Evolutionary conservation across 441 rosid genomes (phyloP).

Genomic region (Gossypium gossypioides): DNA sequence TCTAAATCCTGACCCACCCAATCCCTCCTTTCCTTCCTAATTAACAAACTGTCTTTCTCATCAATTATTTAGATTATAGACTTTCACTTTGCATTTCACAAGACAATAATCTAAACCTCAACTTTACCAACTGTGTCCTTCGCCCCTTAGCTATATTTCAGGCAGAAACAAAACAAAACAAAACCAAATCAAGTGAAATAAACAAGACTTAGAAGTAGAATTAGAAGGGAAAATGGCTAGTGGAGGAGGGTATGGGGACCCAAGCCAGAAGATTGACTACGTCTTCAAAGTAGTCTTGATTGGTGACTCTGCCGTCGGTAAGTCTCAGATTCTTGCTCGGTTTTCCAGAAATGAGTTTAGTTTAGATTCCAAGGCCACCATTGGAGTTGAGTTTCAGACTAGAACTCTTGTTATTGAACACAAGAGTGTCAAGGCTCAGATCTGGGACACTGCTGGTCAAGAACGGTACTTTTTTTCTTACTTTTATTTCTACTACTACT

Average conservation of each 20-base stretch:
- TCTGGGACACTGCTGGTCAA: conserved; percentile 76
- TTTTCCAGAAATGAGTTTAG: conserved; percentile 58
- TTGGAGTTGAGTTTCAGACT: conserved; percentile 63
- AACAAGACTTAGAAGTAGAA: not conserved
- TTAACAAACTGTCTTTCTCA: not conserved
- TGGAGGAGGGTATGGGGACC: conserved; percentile 69
- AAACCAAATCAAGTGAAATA: not conserved
- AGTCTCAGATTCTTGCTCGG: conserved; percentile 58
- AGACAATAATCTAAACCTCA: not conserved
- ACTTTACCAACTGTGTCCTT: not conserved
- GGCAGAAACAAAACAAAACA: not conserved
- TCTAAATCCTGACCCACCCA: not conserved
- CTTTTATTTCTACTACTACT: not conserved
- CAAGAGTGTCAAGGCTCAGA: conserved; percentile 65
- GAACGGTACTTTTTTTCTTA: conserved; percentile 33
- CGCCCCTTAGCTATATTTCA: not conserved
- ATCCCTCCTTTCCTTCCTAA: not conserved
- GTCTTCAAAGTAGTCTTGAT: conserved; percentile 74
- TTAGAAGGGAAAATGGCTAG: conserved; percentile 28
- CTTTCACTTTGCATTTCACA: not conserved
- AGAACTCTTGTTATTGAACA: conserved; percentile 43
- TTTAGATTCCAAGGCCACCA: conserved; percentile 58
- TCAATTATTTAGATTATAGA: not conserved
- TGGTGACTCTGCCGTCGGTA: conserved; percentile 67
- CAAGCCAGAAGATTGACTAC: conserved; percentile 65